phyloP scores from a whole-genome alignment of 495 filamentous ascomycete species.

The Podospora appendiculata region DNA sequence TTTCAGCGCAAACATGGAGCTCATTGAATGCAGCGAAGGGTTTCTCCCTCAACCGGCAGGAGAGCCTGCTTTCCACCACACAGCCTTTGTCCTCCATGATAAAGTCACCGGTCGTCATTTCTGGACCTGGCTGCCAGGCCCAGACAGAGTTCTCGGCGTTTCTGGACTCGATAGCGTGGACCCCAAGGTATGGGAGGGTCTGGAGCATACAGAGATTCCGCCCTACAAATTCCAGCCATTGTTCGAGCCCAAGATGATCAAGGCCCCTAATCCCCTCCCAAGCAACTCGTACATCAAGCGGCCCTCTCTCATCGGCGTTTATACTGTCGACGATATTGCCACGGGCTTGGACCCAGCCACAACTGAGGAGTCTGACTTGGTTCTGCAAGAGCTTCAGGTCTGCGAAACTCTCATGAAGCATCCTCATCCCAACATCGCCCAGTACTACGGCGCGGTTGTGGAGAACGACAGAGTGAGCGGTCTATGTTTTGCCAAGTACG shows the following conservation, averaged over 20 bases:
- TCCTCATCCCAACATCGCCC: conserved; percentile 1
- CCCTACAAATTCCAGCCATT: not conserved
- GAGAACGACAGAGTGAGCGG: not conserved
- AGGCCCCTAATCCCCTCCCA: not conserved
- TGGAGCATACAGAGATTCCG: not conserved
- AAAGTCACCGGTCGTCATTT: too few species aligned
- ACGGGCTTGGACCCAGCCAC: not conserved
- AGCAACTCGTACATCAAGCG: not conserved
- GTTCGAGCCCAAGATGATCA: not conserved
- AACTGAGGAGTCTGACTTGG: not conserved
- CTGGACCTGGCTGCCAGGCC: too few species aligned
- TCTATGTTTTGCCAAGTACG: conserved; percentile 2
- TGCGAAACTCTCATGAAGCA: not conserved
- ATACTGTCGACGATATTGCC: not conserved
- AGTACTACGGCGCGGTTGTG: not conserved
- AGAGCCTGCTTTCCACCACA: too few species aligned
- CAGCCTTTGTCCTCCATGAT: too few species aligned
- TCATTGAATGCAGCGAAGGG: too few species aligned
- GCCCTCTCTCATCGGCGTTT: not conserved
- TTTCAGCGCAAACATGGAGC: too few species aligned
- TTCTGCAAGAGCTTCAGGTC: not conserved
- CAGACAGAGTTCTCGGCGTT: too few species aligned
- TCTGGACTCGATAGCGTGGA: too few species aligned
- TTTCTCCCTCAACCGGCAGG: too few species aligned
- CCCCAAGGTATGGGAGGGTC: too few species aligned